Evolutionary conservation across 129 eudicot species (phyloP), one percentile per base, ranked within the genome.

Genomic region (Calendula officinalis): DNA sequence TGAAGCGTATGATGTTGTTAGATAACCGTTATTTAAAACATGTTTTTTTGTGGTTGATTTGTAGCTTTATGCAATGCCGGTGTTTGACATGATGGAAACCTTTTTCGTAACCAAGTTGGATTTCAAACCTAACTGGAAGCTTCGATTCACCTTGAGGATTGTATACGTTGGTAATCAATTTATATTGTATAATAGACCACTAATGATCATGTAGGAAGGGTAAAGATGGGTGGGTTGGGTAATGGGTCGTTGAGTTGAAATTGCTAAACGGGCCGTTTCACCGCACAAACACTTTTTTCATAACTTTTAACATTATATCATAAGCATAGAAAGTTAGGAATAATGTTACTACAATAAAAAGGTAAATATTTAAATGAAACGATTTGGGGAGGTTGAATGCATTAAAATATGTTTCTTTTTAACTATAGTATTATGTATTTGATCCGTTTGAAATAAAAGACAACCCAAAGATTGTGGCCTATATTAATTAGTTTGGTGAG

Each of bases 1-100:
- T 22, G 30, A 16, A 61, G 47, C 9, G 39, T 42, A 59, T 39
- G 1, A 0, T 4, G 4, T 36, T 6, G 3, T 3, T 22, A 22
- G 30, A 0, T 69, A 47, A 8, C 2, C 30, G 30, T 0, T 66
- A 15, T 34, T 43, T 63, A 48, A 6, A 48, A 30, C 37, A 42
- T 22, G 30, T 22, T 22, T 22, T 22, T 22, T 22, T 22, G 68
- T 41, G 0, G 32, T 14, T 57, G 3, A 33, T 1, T 3, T 69
- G 76, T 39, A 88, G 92, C 67, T 88, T 32, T 88, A 84, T 39
- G 96, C 96, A 17, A 82, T 88, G 92, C 96, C 96, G 2, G 92
- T 88, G 32, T 88, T 88, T 60, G 96, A 88, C 56, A 84, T 88
- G 92, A 60, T 84, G 0, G 96, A 88, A 59, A 82, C 96, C 0